A percentile compares a stretch with the other conserved stretches of the same genome.
phyloP scores from a whole-genome alignment of 1,284 basidiomycete genomes.

The Trichosporon sp. region DNA sequence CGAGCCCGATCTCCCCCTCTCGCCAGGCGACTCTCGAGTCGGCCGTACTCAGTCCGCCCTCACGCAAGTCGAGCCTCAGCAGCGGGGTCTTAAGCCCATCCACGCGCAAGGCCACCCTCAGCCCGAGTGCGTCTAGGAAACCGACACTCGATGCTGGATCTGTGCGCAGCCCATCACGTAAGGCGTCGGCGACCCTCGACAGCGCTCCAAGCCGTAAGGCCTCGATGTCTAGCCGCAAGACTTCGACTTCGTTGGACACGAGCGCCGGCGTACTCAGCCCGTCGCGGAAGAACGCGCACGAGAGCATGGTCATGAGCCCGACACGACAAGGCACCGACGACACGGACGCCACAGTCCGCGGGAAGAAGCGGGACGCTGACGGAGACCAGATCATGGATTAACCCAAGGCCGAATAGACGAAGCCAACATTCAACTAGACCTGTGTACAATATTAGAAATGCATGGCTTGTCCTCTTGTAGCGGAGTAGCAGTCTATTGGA shows the following conservation, averaged over 20 bases:
- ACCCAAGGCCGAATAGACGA: not conserved
- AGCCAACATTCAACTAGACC: not conserved
- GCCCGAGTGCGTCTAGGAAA: not conserved
- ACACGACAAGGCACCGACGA: not conserved
- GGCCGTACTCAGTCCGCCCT: not conserved
- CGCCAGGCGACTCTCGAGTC: not conserved
- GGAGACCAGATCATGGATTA: not conserved
- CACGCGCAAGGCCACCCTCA: not conserved
- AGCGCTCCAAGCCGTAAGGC: not conserved
- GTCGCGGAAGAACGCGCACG: not conserved
- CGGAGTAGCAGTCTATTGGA: slow-evolving; percentile 57
- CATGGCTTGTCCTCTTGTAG: not conserved
- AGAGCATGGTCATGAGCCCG: not conserved
- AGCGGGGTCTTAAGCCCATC: not conserved
- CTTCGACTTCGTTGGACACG: not conserved
- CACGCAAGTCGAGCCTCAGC: not conserved
- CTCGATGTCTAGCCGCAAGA: not conserved
- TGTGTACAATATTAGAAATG: slow-evolving; percentile 5
- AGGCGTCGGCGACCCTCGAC: not conserved
- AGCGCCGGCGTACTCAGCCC: not conserved
- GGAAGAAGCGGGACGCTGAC: not conserved
- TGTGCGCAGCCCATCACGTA: not conserved
- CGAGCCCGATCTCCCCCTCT: not conserved
- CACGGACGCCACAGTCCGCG: not conserved
- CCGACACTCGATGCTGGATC: not conserved